Base-by-base conservation (phyloP, 2,329 filamentous ascomycete genomes). In the Diplodia seriata region DNA sequence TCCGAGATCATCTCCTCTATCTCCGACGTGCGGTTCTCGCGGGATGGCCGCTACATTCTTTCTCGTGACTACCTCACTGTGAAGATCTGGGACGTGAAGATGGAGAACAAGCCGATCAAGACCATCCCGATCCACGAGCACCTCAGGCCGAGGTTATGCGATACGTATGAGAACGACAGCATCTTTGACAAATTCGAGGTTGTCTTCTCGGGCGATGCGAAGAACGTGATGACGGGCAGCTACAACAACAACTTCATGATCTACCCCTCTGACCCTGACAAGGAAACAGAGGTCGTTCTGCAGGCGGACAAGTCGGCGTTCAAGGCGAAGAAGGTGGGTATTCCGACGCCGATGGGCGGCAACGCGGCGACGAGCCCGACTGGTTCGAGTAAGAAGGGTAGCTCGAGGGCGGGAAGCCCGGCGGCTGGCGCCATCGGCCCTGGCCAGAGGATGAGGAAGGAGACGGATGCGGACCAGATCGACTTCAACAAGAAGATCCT, bases 221-320 rank as follows among this genome's bases (percentile, higher is more conserved):
- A 97, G 86, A 98, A 99, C 74, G 95, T 98, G 72, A 99, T 99
- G 95, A 99, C 95, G 6, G 95, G 95, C 74, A 97, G 93, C 78
- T 99, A 99, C 85, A 99, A 99, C 86, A 99, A 99, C 84, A 99
- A 99, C 84, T 98, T 99, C 85, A 99, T 99, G 95, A 99, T 99
- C 77, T 99, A 98, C 80, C 95, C 95, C 4, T 95, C 94, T 31
- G 94, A 98, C 75, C 92, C 94, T 7, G 92, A 94, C 72, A 96
- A 96, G 82, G 95, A 99, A 78, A 94, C 94, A 3, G 95, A 99
- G 80, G 94, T 99, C 57, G 95, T 99, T 56, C 84, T 99, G 68
- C 95, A 99, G 80, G 95, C 95, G 49, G 95, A 99, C 80, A 99
- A 99, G 84, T 97, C 93, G 68, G 95, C 95, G 12, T 99, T 99